Conservation (phyloP, 225 moss, liverwort and hornwort species). For the Marchantia polymorpha region DNA sequence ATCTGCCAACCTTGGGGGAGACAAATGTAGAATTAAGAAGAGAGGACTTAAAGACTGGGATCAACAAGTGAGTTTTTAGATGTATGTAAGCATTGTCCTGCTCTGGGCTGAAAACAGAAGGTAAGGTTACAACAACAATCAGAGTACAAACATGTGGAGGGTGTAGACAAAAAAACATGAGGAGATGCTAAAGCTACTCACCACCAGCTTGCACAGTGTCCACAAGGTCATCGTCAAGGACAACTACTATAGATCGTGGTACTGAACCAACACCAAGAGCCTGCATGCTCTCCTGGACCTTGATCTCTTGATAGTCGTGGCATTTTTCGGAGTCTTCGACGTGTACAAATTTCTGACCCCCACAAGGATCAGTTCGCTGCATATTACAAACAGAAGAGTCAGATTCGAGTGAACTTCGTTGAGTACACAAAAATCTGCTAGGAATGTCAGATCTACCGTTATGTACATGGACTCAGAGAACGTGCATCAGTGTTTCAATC, state of each 20-base stretch:
- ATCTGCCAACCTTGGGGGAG: constrained; percentile 44
- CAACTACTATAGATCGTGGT: constrained; percentile 82
- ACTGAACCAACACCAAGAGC: constrained; percentile 83
- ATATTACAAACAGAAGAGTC: neutral
- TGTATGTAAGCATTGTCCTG: too few relatives aligned
- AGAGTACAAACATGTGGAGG: too few relatives aligned
- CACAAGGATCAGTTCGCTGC: constrained; percentile 69
- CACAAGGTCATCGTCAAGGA: constrained; percentile 91
- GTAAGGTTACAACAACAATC: too few relatives aligned
- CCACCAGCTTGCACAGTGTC: constrained; percentile 91
- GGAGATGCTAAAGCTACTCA: constrained; percentile 36
- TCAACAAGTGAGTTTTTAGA: too few relatives aligned
- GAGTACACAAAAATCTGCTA: neutral
- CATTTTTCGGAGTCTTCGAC: constrained; percentile 58
- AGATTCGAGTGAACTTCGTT: neutral
- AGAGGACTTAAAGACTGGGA: too few relatives aligned
- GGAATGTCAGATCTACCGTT: neutral
- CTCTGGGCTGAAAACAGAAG: too few relatives aligned
- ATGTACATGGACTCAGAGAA: neutral
- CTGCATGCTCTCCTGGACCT: constrained; percentile 91
- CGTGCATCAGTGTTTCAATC: neutral
- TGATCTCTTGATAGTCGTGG: constrained; percentile 96
- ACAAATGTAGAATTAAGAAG: neutral
- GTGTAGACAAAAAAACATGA: neutral
- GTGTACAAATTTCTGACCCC: constrained; percentile 63